Evolutionary conservation across 495 filamentous ascomycete genomes (phyloP).

Genomic region (Aspergillus sclerotiicarbonarius): DNA sequence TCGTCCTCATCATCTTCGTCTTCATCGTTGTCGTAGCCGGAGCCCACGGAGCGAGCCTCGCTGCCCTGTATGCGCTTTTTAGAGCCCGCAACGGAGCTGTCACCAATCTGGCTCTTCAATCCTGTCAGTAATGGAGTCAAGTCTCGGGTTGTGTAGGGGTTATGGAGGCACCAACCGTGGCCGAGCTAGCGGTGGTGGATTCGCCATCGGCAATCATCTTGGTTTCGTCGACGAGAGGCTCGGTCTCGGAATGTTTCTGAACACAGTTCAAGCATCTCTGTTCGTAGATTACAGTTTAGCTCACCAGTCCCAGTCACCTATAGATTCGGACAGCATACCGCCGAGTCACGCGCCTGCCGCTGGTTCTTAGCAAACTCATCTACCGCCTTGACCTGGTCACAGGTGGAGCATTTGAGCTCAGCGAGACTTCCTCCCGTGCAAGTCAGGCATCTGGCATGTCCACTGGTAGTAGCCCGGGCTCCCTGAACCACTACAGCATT

Average conservation of each 20-base stretch:
- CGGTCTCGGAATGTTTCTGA: slow-evolving; percentile 27
- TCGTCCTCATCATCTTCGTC: slow-evolving; percentile 14
- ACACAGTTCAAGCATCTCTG: slow-evolving; percentile 60
- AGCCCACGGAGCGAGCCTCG: background rate
- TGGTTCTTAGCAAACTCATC: slow-evolving; percentile 59
- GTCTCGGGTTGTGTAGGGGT: background rate
- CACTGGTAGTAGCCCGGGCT: slow-evolving; percentile 5
- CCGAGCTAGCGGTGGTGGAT: background rate
- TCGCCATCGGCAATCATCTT: slow-evolving; percentile 18
- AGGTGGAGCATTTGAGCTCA: slow-evolving; percentile 45
- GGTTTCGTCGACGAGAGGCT: slow-evolving; percentile 18
- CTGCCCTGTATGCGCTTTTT: background rate
- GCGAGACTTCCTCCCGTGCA: slow-evolving; percentile 27
- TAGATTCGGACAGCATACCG: slow-evolving; percentile 39
- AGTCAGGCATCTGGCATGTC: slow-evolving; percentile 18
- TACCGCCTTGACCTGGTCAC: slow-evolving; percentile 43
- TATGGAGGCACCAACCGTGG: background rate
- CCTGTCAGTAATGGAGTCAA: background rate
- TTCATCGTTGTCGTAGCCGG: background rate
- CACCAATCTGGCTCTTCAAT: slow-evolving; percentile 12
- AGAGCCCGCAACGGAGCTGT: slow-evolving; percentile 4
- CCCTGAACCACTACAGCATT: slow-evolving; percentile 23
- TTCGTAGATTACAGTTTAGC: slow-evolving; percentile 11
- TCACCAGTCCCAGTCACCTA: background rate
- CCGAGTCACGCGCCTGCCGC: slow-evolving; percentile 42